Conservation (phyloP, 495 filamentous ascomycete species). For the Talaromyces ruber region DNA sequence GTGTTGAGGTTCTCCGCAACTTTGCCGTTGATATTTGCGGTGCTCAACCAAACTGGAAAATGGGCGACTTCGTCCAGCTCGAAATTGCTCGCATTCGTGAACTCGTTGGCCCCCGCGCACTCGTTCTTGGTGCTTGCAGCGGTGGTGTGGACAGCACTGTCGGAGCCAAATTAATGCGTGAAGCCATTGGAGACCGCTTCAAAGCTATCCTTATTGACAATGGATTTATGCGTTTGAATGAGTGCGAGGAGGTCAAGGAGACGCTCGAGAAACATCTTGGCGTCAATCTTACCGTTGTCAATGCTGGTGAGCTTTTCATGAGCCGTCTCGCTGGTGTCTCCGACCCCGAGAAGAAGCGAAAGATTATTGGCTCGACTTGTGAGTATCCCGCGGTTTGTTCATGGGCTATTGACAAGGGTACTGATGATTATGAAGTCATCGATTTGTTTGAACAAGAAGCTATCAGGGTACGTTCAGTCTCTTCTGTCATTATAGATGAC, state of each 20-base stretch:
- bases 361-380: constrained; percentile 64
- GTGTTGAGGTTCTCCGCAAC: constrained; percentile 41
- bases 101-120: constrained; percentile 68
- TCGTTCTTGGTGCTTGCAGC: constrained; percentile 78
- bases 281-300: constrained; percentile 84
- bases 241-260: constrained; percentile 71
- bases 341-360: constrained; percentile 88
- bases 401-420: not conserved
- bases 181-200: constrained; percentile 75
- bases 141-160: constrained; percentile 91
- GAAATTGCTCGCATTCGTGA: constrained; percentile 69
- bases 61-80: constrained; percentile 69
- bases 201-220: constrained; percentile 86
- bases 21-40: constrained; percentile 76
- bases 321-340: constrained; percentile 60
- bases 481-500: not conserved
- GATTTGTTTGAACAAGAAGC: constrained; percentile 82
- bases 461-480: constrained; percentile 16
- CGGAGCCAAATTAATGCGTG: constrained; percentile 75
- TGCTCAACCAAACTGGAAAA: constrained; percentile 68
- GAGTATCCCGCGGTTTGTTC: not conserved
- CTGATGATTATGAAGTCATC: constrained; percentile 45
- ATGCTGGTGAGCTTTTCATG: constrained; percentile 71
- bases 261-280: constrained; percentile 68
- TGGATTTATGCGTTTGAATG: constrained; percentile 78